A percentile compares a stretch with the other conserved stretches of the same genome.
Conservation (phyloP, 352 stramenopile genomes). For the Pythium aquatile region DNA sequence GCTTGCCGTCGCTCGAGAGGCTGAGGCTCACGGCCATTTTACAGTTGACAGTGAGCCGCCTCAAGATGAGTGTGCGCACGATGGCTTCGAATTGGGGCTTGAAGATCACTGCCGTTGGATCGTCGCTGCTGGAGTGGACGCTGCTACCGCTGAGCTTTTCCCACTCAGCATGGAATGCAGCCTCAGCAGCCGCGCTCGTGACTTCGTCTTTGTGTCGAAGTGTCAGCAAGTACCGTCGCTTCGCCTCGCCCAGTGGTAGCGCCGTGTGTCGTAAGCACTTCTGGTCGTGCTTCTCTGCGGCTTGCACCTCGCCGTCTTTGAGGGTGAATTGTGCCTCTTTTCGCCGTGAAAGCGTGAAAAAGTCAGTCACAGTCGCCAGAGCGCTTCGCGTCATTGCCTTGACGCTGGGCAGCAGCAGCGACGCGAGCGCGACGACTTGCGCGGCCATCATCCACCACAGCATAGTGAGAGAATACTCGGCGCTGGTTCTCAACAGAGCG, state of each 20-base stretch:
- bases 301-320: background rate
- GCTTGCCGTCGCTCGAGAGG: conserved; percentile 43
- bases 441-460: conserved; percentile 22
- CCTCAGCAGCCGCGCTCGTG: conserved; percentile 8
- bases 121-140: conserved; percentile 3
- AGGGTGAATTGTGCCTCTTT: background rate
- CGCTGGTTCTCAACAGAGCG: conserved; percentile 24
- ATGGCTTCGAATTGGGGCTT: conserved; percentile 62
- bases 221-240: conserved; percentile 26
- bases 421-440: conserved; percentile 18
- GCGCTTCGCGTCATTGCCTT: background rate
- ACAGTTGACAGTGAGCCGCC: conserved; percentile 42
- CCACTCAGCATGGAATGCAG: conserved; percentile 33
- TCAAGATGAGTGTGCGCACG: conserved; percentile 51
- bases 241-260: conserved; percentile 22
- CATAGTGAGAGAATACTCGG: conserved; percentile 12
- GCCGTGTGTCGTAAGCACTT: conserved; percentile 5
- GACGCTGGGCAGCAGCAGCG: conserved; percentile 23
- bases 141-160: conserved; percentile 18
- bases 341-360: background rate
- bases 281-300: background rate
- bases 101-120: conserved; percentile 22
- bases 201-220: conserved; percentile 20
- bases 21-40: conserved; percentile 63
- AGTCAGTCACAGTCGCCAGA: background rate